These are phyloP conservation scores for Wallacemonas collosoma DNA, from an alignment of 208 protist species.

Conservation along the genomic window DNA sequence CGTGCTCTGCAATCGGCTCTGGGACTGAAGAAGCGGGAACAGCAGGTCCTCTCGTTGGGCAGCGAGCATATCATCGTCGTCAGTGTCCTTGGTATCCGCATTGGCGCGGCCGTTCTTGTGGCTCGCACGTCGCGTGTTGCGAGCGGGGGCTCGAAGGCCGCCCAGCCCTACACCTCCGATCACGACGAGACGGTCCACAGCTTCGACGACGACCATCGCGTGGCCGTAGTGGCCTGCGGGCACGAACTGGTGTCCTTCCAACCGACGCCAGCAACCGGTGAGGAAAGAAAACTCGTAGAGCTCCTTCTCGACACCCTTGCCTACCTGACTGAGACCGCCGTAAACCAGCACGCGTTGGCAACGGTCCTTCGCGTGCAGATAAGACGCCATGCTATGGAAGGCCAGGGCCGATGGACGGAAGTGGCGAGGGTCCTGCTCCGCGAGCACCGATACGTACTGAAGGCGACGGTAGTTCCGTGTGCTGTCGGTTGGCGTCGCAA, in stretches of 20 bases:
- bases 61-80: conserved; percentile 27
- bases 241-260: conserved; percentile 77
- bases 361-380: conserved; percentile 51
- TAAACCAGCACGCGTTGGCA: conserved; percentile 83
- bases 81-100: background rate
- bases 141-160: conserved; percentile 24
- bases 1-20: background rate
- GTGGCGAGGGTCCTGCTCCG: conserved; percentile 37
- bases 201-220: conserved; percentile 56
- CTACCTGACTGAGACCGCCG: conserved; percentile 50
- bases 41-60: conserved; percentile 28
- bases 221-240: conserved; percentile 80
- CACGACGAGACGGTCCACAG: conserved; percentile 61
- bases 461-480: conserved; percentile 61
- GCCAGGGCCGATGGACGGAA: conserved; percentile 71
- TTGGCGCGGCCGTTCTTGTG: background rate
- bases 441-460: conserved; percentile 63
- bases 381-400: conserved; percentile 66
- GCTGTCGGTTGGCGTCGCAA: conserved; percentile 40
- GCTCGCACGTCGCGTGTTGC: background rate
- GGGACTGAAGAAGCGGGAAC: conserved; percentile 29
- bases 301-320: conserved; percentile 57
- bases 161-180: conserved; percentile 78
- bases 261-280: conserved; percentile 70
- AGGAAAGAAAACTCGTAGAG: conserved; percentile 87